Evolutionary conservation across 768 basidiomycete genomes (phyloP).

Genomic region (Mycena vulgaris): DNA sequence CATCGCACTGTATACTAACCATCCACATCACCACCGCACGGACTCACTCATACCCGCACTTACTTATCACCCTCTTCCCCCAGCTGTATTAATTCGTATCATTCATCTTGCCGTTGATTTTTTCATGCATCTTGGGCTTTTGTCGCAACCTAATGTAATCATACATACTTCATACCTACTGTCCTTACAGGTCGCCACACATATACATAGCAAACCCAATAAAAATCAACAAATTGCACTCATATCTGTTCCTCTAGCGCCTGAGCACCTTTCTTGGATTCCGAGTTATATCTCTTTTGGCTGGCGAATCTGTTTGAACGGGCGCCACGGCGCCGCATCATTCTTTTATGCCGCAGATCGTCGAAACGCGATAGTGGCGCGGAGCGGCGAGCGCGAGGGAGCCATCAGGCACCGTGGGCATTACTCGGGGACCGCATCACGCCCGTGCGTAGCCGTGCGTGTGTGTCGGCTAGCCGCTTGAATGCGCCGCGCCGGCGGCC

Average conservation of each 20-base stretch:
- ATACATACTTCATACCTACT: constrained; percentile 16
- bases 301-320: too few species aligned
- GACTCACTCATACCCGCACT: constrained; percentile 35
- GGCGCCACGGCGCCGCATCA: constrained; percentile 6
- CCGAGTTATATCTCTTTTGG: constrained; percentile 16
- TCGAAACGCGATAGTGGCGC: constrained; percentile 30
- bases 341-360: neutral
- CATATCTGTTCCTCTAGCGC: neutral
- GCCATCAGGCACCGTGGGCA: constrained; percentile 1
- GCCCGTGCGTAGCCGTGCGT: neutral
- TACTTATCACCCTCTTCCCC: constrained; percentile 24
- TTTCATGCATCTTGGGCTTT: constrained; percentile 34
- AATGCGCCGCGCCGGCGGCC: neutral
- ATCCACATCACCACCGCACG: constrained; percentile 10
- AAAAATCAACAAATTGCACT: constrained; percentile 30
- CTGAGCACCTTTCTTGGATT: constrained; percentile 9
- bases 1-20: constrained; percentile 31
- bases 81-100: constrained; percentile 31
- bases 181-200: constrained; percentile 26
- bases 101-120: constrained; percentile 30
- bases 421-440: constrained; percentile 20
- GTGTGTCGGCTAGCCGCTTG: neutral
- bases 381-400: neutral
- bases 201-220: constrained; percentile 35
- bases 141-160: constrained; percentile 30